Evolutionary conservation across 495 filamentous ascomycete species (phyloP), one percentile per base, ranked within the genome.

Genomic region (Lophium mytilinum): DNA sequence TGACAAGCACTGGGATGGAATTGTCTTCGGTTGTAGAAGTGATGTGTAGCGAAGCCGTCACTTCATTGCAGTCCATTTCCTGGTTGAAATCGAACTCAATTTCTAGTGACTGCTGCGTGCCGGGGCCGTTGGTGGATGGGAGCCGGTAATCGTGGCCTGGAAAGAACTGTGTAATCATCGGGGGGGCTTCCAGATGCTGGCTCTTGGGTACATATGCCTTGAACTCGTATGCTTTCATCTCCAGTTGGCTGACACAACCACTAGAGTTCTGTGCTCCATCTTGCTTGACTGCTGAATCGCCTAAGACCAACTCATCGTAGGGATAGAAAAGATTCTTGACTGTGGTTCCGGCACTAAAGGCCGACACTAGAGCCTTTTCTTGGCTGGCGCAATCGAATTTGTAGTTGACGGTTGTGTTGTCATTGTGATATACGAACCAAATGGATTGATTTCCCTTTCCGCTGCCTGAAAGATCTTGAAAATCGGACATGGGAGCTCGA

Each of bases 301-400:
- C 66, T 12, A 87, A 65, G 0, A 64, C 74, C 37, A 78, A 64
- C 59, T 85, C 77, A 33, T 83, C 81, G 51, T 81, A 80, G 1
- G 83, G 82, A 58, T 76, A 82, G 66, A 87, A 85, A n/a, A 89
- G 65, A 64, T 86, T 85, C 61, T 78, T 79, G 58, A 88, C 83
- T 0, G 75, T 79, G 34, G 73, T 79, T 12, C 75, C 78, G 0
- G 70, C 71, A 14, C 71, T 68, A 56, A 83, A 88, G 0, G 85
- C 80, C 11, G 84, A 71, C 53, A 87, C 69, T 46, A 87, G 72
- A 1, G 80, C 78, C 4, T 64, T 56, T 4, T 58, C 55, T 17
- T 65, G 67, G 62, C 79, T 69, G 50, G 52, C 70, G 67, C 85
- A 87, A 55, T 86, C 74, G 54, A 86, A 87, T 1, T 71, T 68